Evolutionary conservation across 306 rosid species (phyloP).

Genomic region (Carpinus fangiana): DNA sequence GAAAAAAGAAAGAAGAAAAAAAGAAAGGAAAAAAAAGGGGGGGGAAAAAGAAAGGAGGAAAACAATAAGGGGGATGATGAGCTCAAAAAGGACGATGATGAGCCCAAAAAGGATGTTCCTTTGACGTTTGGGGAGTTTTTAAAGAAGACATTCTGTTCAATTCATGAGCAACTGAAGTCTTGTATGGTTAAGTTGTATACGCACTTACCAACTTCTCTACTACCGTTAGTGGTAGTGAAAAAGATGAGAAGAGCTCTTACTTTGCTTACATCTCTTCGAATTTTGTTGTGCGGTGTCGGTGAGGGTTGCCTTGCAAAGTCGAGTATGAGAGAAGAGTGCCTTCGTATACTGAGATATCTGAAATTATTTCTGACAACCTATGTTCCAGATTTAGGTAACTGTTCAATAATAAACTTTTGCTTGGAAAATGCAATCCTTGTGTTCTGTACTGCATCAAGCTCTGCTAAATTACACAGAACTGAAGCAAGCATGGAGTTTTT

Average conservation of each 20-base stretch:
- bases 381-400: not conserved
- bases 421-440: slow-evolving; percentile 37
- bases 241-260: not conserved
- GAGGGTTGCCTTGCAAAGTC: slow-evolving; percentile 3
- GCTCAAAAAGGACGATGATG: not conserved
- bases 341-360: slow-evolving; percentile 13
- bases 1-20: too few relatives aligned
- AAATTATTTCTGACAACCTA: not conserved
- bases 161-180: slow-evolving; percentile 15
- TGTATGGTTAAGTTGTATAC: slow-evolving; percentile 31
- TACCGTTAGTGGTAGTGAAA: slow-evolving; percentile 23
- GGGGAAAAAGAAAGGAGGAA: not conserved
- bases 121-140: slow-evolving; percentile 35
- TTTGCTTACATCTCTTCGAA: not conserved
- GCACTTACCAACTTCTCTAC: slow-evolving; percentile 50
- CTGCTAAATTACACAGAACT: slow-evolving; percentile 34
- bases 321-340: slow-evolving; percentile 9
- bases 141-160: slow-evolving; percentile 17
- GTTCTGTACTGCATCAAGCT: slow-evolving; percentile 47
- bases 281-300: not conserved
- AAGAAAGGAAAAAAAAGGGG: too few relatives aligned
- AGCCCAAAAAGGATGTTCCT: not conserved
- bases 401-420: slow-evolving; percentile 7
- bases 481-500: slow-evolving; percentile 15
- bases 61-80: not conserved